phyloP scores from a whole-genome alignment of 257 asterid genomes.

The Nicotiana attenuata region DNA sequence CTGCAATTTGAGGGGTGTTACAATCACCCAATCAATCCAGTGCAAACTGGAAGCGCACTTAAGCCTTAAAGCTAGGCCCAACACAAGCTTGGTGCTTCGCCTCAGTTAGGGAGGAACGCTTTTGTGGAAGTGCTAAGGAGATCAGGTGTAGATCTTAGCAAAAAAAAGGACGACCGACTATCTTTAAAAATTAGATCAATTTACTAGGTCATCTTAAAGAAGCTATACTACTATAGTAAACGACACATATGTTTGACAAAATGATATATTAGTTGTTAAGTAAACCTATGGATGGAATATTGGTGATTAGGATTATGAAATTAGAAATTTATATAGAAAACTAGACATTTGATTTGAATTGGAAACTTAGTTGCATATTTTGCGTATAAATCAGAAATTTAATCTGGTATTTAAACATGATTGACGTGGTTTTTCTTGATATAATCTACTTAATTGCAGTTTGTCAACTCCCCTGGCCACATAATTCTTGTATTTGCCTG shows the following conservation, averaged over 20 bases:
- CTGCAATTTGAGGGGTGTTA: neutral
- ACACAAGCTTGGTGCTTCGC: neutral
- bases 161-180: neutral
- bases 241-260: neutral
- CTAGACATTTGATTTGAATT: neutral
- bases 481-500: neutral
- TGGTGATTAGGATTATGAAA: neutral
- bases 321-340: neutral
- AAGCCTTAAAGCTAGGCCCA: neutral
- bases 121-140: neutral
- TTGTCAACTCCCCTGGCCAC: neutral
- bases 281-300: neutral
- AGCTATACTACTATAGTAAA: neutral
- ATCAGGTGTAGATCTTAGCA: neutral
- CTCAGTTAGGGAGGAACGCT: neutral
- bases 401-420: neutral
- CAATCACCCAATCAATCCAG: neutral
- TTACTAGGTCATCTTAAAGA: neutral
- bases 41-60: neutral
- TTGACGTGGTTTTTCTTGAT: neutral
- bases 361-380: neutral
- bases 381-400: neutral
- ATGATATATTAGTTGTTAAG: neutral
- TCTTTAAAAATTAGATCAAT: neutral
- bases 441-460: neutral